Evolutionary conservation across 2,329 filamentous ascomycete species (phyloP).

Genomic region (Fusarium cyanostomum): DNA sequence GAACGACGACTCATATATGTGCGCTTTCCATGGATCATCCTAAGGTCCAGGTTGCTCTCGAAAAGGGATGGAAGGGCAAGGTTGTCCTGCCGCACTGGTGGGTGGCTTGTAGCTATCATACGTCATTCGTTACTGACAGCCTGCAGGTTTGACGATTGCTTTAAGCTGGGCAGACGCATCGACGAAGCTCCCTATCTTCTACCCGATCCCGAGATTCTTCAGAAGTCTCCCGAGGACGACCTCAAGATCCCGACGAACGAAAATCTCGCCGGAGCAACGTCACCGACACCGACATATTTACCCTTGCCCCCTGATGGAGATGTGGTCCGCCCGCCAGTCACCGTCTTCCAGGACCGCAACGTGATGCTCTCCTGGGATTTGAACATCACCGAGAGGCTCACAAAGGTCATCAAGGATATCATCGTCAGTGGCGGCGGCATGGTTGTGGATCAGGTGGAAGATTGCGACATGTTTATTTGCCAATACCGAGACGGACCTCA

Average conservation of each 20-base stretch:
- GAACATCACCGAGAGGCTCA: conserved; percentile 72
- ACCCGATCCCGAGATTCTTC: conserved; percentile 86
- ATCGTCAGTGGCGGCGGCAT: conserved; percentile 76
- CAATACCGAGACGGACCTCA: conserved; percentile 84
- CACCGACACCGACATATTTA: conserved; percentile 55
- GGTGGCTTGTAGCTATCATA: conserved; percentile 33
- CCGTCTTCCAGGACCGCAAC: conserved; percentile 80
- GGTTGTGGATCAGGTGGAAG: conserved; percentile 70
- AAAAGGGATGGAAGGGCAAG: conserved; percentile 76
- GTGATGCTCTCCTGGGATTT: conserved; percentile 82
- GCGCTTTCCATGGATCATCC: conserved; percentile 79
- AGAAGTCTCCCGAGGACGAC: conserved; percentile 62
- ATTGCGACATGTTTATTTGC: conserved; percentile 86
- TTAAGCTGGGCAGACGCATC: conserved; percentile 91
- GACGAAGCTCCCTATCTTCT: conserved; percentile 87
- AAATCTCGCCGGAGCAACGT: conserved; percentile 74
- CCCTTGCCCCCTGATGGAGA: conserved; percentile 54
- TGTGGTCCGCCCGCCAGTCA: conserved; percentile 62
- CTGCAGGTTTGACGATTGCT: conserved; percentile 90
- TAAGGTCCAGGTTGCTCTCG: conserved; percentile 70
- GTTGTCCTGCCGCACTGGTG: conserved; percentile 95
- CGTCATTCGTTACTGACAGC: not conserved
- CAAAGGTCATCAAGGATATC: conserved; percentile 73
- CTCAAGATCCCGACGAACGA: conserved; percentile 66
- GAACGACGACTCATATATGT: conserved; percentile 87